Conservation (phyloP, 305 asterid genomes). For the Fraxinus baroniana region DNA sequence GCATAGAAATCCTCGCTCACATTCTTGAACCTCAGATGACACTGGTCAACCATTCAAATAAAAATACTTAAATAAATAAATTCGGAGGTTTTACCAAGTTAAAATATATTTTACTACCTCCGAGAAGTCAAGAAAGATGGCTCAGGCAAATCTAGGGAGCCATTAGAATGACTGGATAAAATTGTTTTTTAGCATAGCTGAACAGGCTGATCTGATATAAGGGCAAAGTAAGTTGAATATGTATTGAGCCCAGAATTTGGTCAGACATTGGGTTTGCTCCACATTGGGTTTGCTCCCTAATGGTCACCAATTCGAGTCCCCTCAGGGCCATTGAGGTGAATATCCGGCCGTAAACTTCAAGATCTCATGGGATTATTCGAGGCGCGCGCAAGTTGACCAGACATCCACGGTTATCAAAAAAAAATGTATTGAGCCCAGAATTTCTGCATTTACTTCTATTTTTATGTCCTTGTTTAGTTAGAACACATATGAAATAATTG, state of each 20-base stretch:
- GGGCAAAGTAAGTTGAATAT: neutral
- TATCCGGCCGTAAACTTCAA: too few species aligned
- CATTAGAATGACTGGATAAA: neutral
- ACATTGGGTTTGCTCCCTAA: too few species aligned
- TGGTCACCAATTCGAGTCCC: too few species aligned
- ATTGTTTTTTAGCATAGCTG: conserved; percentile 1
- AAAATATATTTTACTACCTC: conserved; percentile 3
- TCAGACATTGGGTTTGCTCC: too few species aligned
- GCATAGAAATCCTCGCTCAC: neutral
- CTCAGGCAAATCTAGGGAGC: conserved; percentile 1
- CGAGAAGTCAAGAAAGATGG: conserved; percentile 7
- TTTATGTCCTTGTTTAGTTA: neutral
- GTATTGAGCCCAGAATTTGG: neutral
- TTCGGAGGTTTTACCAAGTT: neutral
- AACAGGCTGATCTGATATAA: neutral
- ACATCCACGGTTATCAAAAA: too few species aligned
- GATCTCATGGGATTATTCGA: too few species aligned
- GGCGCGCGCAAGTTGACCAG: too few species aligned
- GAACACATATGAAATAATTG: neutral
- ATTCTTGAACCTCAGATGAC: conserved; percentile 1
- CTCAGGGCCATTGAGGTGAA: too few species aligned
- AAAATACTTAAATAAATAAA: neutral
- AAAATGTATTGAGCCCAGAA: neutral
- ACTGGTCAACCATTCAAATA: neutral
- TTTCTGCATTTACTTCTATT: neutral